phyloP scores from a whole-genome alignment of 1,139 yeast species.

The Candida sanyaensis region DNA sequence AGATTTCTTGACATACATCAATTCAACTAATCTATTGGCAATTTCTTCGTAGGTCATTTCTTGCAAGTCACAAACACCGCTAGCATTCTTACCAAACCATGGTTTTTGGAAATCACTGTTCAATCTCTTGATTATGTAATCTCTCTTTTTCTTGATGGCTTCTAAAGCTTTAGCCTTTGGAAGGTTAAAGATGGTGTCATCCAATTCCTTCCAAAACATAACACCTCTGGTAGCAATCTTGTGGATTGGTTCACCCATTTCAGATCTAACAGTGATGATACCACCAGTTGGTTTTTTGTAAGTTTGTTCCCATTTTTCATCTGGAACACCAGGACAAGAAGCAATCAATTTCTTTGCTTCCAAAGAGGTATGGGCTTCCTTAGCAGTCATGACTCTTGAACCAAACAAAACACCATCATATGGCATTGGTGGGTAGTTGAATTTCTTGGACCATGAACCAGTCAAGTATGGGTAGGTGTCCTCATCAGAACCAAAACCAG shows the following conservation, averaged over 20 bases:
- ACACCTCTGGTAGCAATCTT: slow-evolving; percentile 99
- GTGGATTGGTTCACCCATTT: slow-evolving; percentile 99
- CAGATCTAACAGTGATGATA: slow-evolving; percentile 91
- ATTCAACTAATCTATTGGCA: slow-evolving; percentile 82
- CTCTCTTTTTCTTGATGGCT: slow-evolving; percentile 80
- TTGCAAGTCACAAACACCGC: slow-evolving; percentile 86
- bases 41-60: slow-evolving; percentile 97
- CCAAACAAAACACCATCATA: slow-evolving; percentile 97
- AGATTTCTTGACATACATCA: slow-evolving; percentile 81
- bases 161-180: slow-evolving; percentile 89
- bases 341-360: slow-evolving; percentile 94
- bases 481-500: slow-evolving; percentile 96
- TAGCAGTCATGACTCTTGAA: slow-evolving; percentile 95
- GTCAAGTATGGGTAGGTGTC: slow-evolving; percentile 97
- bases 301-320: slow-evolving; percentile 87
- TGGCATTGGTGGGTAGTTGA: slow-evolving; percentile 97
- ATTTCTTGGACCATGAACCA: slow-evolving; percentile 89
- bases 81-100: slow-evolving; percentile 83
- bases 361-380: slow-evolving; percentile 92
- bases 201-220: slow-evolving; percentile 94
- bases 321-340: slow-evolving; percentile 86
- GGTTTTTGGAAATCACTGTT: slow-evolving; percentile 97
- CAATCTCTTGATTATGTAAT: slow-evolving; percentile 78
- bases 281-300: slow-evolving; percentile 98
- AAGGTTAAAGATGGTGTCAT: slow-evolving; percentile 85